Evolutionary conservation across 1,139 yeast genomes (phyloP).

Genomic region (Debaryomycetaceae sp.): DNA sequence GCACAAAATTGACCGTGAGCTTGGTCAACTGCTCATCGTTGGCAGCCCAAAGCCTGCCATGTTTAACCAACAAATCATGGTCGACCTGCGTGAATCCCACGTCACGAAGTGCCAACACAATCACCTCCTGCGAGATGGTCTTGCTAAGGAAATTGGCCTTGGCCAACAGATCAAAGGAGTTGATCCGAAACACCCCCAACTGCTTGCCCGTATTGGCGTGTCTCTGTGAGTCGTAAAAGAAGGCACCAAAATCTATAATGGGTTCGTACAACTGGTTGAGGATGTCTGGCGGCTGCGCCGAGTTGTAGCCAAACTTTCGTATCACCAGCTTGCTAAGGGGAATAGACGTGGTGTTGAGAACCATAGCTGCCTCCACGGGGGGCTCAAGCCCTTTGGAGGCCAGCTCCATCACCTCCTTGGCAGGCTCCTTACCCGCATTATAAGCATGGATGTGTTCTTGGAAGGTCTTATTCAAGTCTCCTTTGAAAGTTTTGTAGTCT

Average conservation of each 20-base stretch:
- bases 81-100: conserved; percentile 33
- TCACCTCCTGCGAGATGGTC: conserved; percentile 56
- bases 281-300: conserved; percentile 35
- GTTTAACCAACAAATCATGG: conserved; percentile 43
- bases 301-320: conserved; percentile 34
- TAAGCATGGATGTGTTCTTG: conserved; percentile 28
- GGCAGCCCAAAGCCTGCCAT: conserved; percentile 59
- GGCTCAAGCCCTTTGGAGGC: too few relatives aligned
- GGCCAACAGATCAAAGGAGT: conserved; percentile 62
- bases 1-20: conserved; percentile 37
- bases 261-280: conserved; percentile 39
- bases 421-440: conserved; percentile 15
- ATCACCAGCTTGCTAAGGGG: conserved; percentile 32
- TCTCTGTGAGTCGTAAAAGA: conserved; percentile 49
- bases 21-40: conserved; percentile 48
- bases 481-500: conserved; percentile 33
- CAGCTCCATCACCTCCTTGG: too few relatives aligned
- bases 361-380: background rate
- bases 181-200: conserved; percentile 61
- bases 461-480: conserved; percentile 26
- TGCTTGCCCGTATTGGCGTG: conserved; percentile 59
- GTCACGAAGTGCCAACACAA: conserved; percentile 55
- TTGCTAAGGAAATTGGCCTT: conserved; percentile 59
- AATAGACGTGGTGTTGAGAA: conserved; percentile 10
- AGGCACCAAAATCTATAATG: conserved; percentile 60